Conservation (phyloP, 352 stramenopile genomes). For the Pythium diclinum region DNA sequence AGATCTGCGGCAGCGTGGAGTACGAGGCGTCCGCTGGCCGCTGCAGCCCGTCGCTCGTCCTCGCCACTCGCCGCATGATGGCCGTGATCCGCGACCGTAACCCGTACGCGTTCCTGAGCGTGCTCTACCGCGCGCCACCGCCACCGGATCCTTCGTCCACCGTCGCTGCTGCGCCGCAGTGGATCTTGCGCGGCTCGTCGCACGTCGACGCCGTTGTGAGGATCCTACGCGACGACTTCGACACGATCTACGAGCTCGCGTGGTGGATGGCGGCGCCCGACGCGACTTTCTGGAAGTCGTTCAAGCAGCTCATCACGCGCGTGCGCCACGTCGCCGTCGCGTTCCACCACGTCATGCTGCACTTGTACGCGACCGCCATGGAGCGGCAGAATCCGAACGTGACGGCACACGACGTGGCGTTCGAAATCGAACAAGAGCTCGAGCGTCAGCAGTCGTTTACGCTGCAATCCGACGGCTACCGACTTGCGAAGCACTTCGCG, state of each 20-base stretch:
- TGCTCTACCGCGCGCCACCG: constrained; percentile 25
- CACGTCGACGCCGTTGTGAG: constrained; percentile 8
- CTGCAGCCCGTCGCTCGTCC: constrained; percentile 11
- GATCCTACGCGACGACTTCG: constrained; percentile 11
- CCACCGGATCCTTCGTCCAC: neutral
- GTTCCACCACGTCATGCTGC: constrained; percentile 28
- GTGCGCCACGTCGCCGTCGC: constrained; percentile 13
- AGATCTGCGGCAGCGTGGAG: constrained; percentile 24
- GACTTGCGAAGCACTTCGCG: constrained; percentile 15
- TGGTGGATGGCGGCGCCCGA: constrained; percentile 23
- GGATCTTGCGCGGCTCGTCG: neutral
- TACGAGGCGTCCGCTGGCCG: constrained; percentile 4
- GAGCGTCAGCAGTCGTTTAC: neutral
- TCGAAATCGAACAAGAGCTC: constrained; percentile 8
- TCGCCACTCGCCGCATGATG: constrained; percentile 9
- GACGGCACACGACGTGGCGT: neutral
- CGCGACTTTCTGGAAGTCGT: constrained; percentile 21
- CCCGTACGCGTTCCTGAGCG: constrained; percentile 23
- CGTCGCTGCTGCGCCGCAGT: neutral
- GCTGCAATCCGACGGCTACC: constrained; percentile 15
- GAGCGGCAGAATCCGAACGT: constrained; percentile 11
- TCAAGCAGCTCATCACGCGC: constrained; percentile 15
- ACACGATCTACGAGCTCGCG: constrained; percentile 11
- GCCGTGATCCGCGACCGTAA: constrained; percentile 20
- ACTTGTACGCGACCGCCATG: constrained; percentile 28